Evolutionary conservation across 768 basidiomycete species (phyloP), one percentile per base, ranked within the genome.

Genomic region (Boletus reticuloceps): DNA sequence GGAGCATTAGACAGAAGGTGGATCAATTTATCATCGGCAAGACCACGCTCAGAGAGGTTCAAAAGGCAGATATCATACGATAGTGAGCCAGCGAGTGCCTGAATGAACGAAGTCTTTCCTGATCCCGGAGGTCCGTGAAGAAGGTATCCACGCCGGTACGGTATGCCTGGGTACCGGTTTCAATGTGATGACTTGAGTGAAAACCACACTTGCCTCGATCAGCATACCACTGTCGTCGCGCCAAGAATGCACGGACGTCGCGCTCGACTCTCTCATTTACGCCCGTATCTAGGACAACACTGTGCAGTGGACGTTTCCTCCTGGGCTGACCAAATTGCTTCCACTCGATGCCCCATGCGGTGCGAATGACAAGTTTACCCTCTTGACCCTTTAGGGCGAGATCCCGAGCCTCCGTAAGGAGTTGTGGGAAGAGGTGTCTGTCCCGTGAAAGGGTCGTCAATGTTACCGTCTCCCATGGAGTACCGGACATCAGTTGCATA

Each of bases 101-200:
- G 96, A 62, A 98, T 98, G 75, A 92, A 99, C 7, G 97, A 99
- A 1, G 96, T 95, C 69, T 99, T 99, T 47, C 97, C 97, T 1
- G 94, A 97, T 16, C 97, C 97, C 8, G 97, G 97, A 20, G 97
- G 97, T 12, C 97, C 97, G 64, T 98, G 84, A 16, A 99, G 75
- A 11, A 99, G 82, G 71, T 98, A 98, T 38, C 97, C 97, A 58
- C 97, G 82, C 22, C 97, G 86, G 68, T 98, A 99, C 0, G 97
- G 97, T 55, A 99, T 97, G 17, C 96, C 95, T 98, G 55, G 41
- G 53, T 38, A 47, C 34, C 43, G 51, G 50, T 6, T 40, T 59
- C 22, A 66, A 50, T 57, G 46, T 19, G 20, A 19, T 10, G 40
- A 31, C 13, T 19, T n/a, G 31, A 13, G 19, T 19, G n/a, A 32